phyloP scores from a whole-genome alignment of 1,284 basidiomycete genomes.

The Apiotrichum brassicae region DNA sequence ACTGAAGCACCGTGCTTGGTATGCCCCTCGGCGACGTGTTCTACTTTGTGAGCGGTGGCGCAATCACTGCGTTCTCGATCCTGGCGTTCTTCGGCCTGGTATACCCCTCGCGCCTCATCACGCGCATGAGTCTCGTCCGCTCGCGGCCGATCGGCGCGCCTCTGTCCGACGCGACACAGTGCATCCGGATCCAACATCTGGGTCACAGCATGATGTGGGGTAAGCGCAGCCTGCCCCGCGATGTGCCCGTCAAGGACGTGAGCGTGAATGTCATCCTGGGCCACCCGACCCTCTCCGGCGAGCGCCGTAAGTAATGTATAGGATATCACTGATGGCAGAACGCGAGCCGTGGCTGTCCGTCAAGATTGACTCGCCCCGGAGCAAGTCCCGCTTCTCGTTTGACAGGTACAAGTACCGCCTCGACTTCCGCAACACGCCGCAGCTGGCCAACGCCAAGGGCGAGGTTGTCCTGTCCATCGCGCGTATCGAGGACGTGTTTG shows the following conservation, averaged over 20 bases:
- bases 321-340: not conserved
- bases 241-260: conserved; percentile 7
- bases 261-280: conserved; percentile 5
- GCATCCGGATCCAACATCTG: conserved; percentile 9
- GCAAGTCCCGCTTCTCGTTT: not conserved
- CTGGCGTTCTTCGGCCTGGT: conserved; percentile 2
- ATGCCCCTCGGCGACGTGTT: conserved; percentile 7
- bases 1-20: conserved; percentile 4
- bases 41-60: conserved; percentile 3
- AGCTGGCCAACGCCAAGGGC: not conserved
- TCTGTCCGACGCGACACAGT: not conserved
- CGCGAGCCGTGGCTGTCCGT: not conserved
- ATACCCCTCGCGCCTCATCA: conserved; percentile 8
- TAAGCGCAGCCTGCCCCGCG: conserved; percentile 1
- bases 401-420: conserved; percentile 12
- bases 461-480: conserved; percentile 11
- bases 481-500: conserved; percentile 16
- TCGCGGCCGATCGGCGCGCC: not conserved
- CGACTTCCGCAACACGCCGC: conserved; percentile 8
- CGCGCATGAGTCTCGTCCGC: conserved; percentile 14
- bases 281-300: not conserved
- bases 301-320: conserved; percentile 2
- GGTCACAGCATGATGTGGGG: conserved; percentile 8
- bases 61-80: not conserved
- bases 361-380: not conserved